phyloP scores from a whole-genome alignment of 2,329 filamentous ascomycete species.

The Emergomyces pasteurianus region DNA sequence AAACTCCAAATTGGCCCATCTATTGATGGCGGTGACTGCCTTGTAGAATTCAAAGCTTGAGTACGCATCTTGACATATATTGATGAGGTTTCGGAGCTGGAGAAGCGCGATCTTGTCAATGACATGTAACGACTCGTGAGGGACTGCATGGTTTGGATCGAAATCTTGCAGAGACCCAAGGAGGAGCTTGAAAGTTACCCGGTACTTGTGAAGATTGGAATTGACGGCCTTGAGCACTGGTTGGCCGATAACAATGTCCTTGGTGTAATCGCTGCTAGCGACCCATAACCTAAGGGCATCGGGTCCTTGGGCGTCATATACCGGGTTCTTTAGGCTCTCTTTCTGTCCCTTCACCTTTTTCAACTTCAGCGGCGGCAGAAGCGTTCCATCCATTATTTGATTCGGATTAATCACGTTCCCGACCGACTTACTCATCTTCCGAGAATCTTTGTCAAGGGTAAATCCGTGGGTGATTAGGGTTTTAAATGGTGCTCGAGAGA shows the following conservation, averaged over 20 bases:
- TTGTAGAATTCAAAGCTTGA: conserved; percentile 70
- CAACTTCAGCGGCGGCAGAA: conserved; percentile 57
- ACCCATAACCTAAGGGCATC: conserved; percentile 86
- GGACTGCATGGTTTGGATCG: conserved; percentile 26
- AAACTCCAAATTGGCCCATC: conserved; percentile 70
- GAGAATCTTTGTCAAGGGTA: conserved; percentile 75
- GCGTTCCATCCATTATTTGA: conserved; percentile 72
- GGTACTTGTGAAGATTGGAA: conserved; percentile 68
- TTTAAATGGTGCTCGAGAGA: conserved; percentile 57
- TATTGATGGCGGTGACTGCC: conserved; percentile 60
- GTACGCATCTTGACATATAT: conserved; percentile 53
- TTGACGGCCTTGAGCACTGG: conserved; percentile 67
- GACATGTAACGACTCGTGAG: conserved; percentile 42
- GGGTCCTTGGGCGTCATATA: conserved; percentile 63
- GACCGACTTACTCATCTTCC: conserved; percentile 97
- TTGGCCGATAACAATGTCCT: conserved; percentile 71
- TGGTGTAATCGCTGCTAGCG: conserved; percentile 81
- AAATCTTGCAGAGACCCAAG: conserved; percentile 59
- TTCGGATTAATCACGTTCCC: conserved; percentile 75
- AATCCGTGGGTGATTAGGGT: conserved; percentile 93
- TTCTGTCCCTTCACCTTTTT: conserved; percentile 46
- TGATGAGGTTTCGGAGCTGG: conserved; percentile 56
- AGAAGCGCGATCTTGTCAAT: conserved; percentile 65
- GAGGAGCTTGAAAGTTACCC: conserved; percentile 81
- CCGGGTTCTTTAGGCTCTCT: conserved; percentile 22